A percentile compares a stretch with the other conserved stretches of the same genome.
These are phyloP conservation scores for Vachellia collinsii DNA, from an alignment of 306 rosid species.

Conservation along the genomic window DNA sequence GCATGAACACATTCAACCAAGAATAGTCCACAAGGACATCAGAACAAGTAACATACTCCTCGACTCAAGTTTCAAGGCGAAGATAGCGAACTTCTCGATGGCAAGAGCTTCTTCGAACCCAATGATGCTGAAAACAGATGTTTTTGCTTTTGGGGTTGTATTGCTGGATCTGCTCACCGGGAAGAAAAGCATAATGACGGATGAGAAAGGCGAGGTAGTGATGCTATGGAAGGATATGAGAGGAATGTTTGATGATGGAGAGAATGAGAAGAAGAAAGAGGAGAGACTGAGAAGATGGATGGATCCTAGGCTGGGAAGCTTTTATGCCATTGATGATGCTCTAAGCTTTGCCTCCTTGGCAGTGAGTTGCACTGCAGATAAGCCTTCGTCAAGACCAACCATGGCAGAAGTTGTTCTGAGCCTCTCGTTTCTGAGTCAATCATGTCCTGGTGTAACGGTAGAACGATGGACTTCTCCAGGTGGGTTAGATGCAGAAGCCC, in stretches of 20 bases:
- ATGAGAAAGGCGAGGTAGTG: constrained; percentile 60
- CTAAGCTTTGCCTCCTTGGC: constrained; percentile 61
- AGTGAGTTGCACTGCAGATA: constrained; percentile 62
- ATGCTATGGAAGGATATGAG: constrained; percentile 70
- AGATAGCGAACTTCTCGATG: constrained; percentile 73
- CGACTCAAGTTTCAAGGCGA: constrained; percentile 69
- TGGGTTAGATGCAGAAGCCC: constrained; percentile 25
- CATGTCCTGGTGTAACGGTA: background rate
- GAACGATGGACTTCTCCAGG: constrained; percentile 29
- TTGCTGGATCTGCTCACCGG: constrained; percentile 72
- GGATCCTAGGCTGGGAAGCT: constrained; percentile 58
- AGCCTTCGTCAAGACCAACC: constrained; percentile 59
- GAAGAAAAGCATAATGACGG: constrained; percentile 50
- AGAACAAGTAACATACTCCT: constrained; percentile 72
- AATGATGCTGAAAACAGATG: constrained; percentile 60
- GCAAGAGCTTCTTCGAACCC: constrained; percentile 57
- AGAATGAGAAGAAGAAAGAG: constrained; percentile 56
- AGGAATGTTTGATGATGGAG: constrained; percentile 59
- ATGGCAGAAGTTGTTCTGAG: constrained; percentile 58
- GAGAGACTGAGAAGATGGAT: constrained; percentile 62
- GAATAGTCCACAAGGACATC: constrained; percentile 76
- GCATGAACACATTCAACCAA: constrained; percentile 84
- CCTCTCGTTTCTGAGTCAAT: constrained; percentile 55
- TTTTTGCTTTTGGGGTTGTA: constrained; percentile 74
- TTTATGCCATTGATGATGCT: constrained; percentile 58